Base-by-base conservation (phyloP, 768 basidiomycete genomes). In the Tephrocybe sp. region DNA sequence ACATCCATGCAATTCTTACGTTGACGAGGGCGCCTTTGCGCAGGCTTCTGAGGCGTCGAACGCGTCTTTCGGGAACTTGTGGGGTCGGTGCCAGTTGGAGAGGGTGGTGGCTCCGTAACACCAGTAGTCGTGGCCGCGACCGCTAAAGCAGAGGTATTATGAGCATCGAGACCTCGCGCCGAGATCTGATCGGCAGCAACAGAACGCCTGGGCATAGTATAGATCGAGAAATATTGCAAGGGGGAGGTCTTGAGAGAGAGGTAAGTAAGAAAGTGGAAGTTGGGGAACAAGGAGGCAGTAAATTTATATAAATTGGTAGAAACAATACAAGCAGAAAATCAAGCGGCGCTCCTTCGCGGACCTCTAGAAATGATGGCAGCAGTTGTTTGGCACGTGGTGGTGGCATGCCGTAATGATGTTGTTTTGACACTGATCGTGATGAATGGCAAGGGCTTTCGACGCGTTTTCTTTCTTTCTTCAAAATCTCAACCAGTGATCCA, bases 1-100 rank as follows among this genome's bases (percentile, higher is more conserved):
- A 41, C 16, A 14, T 52, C 46, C 26, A 47, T 55, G 32, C 42
- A 41, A 23, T 55, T 55, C 47, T 52, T 55, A 17, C 54, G 50
- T 10, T 50, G 32, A 22, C 39, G 39, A 36, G 13, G 35, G 11
- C 13, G 12, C 16, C 19, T 6, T 40, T 40, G 2, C 16, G 10
- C 14, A 36, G 35, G 35, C 16, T 2, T 36, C 11, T 12, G 19
- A 22, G 19, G 4, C 3, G 10, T 36, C 13, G 10, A 17, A 4
- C 17, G 35, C 5, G 39, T 40, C n/a, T 2, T 11, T 30, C 12
- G 38, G 36, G 13, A 1, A 2, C 30, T 40, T 30, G 42, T 30
- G 22, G 4, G 9, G 23, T 5, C 5, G 13, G 20, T 5, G 5
- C 4, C 23, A n/a, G 26, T 3, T 2, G 12, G n/a, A n/a, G 2